A percentile compares a stretch with the other conserved stretches of the same genome.
Conservation (phyloP, 2,329 filamentous ascomycete species). For the Aspergillus fischeri region DNA sequence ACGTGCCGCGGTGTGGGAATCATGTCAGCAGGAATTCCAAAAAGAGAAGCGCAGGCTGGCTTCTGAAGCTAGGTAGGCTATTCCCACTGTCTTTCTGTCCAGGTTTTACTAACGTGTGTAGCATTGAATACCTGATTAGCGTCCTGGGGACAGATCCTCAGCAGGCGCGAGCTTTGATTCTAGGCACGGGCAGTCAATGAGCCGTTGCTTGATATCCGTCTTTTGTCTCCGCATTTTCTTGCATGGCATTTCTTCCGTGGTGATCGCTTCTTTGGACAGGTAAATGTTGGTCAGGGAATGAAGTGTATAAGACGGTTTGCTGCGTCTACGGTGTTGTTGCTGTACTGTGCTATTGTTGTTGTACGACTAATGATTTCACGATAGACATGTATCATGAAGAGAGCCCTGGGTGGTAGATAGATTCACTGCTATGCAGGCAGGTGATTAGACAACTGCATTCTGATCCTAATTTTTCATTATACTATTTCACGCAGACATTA, state of each 20-base stretch:
- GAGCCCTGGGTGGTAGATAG: slow-evolving; percentile 3
- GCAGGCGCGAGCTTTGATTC: slow-evolving; percentile 48
- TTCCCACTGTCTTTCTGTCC: slow-evolving; percentile 16
- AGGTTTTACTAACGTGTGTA: slow-evolving; percentile 25
- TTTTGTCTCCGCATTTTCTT: slow-evolving; percentile 7
- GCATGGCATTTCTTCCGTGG: not conserved
- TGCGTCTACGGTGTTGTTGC: too few species aligned
- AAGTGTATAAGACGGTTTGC: too few species aligned
- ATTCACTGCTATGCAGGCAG: not conserved
- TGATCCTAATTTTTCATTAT: not conserved
- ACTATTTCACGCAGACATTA: too few species aligned
- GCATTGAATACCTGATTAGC: slow-evolving; percentile 61
- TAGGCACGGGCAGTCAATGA: slow-evolving; percentile 20
- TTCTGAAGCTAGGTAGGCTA: slow-evolving; percentile 69
- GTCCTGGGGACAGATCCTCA: slow-evolving; percentile 55
- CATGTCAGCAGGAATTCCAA: slow-evolving; percentile 71
- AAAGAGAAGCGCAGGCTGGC: slow-evolving; percentile 65
- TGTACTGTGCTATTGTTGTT: slow-evolving; percentile 7
- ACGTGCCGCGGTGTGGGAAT: slow-evolving; percentile 64
- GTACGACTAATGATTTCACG: slow-evolving; percentile 37
- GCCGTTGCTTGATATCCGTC: slow-evolving; percentile 2
- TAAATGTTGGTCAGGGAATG: not conserved
- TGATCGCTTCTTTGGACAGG: not conserved
- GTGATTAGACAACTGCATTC: slow-evolving; percentile 1
- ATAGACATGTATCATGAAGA: slow-evolving; percentile 36